Evolutionary conservation across 176 grass and related monocot genomes (phyloP).

Genomic region (Rhynchospora tenuis): DNA sequence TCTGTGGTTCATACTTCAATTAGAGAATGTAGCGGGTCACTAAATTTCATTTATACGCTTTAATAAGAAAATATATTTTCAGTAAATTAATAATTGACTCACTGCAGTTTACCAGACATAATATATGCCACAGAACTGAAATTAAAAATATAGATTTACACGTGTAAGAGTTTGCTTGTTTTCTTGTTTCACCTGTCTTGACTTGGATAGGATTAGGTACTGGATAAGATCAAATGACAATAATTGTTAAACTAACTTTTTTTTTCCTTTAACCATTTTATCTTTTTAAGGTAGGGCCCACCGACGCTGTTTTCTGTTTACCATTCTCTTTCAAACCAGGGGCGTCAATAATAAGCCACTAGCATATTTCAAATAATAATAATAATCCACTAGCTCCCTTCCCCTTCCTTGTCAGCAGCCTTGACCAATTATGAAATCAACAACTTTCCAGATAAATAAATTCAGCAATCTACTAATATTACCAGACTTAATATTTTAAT

Average conservation of each 20-base stretch:
- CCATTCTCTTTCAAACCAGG: not conserved
- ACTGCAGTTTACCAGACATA: not conserved
- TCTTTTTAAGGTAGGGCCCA: not conserved
- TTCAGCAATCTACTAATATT: not conserved
- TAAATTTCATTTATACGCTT: not conserved
- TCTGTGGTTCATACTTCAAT: not conserved
- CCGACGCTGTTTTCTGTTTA: conserved; percentile 2
- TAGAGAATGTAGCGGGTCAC: not conserved
- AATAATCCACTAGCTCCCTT: not conserved
- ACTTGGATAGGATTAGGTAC: not conserved
- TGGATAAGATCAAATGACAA: conserved; percentile 6
- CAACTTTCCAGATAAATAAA: not conserved
- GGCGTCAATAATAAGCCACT: not conserved
- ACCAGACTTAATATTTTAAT: not conserved
- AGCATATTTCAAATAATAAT: too few species aligned
- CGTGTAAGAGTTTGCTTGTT: not conserved
- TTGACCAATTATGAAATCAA: not conserved
- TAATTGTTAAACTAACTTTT: not conserved
- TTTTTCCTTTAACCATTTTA: not conserved
- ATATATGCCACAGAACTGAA: not conserved
- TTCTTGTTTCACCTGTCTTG: not conserved
- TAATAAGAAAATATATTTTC: not conserved
- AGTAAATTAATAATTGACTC: not conserved
- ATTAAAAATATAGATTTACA: not conserved
- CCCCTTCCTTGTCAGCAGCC: not conserved